A percentile compares a stretch with the other conserved stretches of the same genome.
phyloP scores from a whole-genome alignment of 441 rosid genomes.

The Bruguiera hainesii region DNA sequence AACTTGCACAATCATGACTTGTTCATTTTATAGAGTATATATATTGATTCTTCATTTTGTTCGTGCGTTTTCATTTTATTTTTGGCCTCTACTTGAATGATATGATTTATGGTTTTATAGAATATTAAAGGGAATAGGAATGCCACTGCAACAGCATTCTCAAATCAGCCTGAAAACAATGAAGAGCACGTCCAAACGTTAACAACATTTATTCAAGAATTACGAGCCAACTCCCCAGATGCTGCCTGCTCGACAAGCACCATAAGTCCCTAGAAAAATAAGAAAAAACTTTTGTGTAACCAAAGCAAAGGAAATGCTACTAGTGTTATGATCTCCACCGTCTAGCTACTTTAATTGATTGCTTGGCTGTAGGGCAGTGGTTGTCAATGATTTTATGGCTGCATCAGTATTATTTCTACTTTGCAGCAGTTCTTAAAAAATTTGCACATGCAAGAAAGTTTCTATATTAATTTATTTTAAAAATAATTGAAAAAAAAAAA shows the following conservation, averaged over 20 bases:
- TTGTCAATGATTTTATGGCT: too few relatives aligned
- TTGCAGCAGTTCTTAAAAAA: too few relatives aligned
- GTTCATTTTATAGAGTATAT: neutral
- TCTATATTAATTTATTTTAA: too few relatives aligned
- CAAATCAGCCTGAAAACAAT: slow-evolving; percentile 25
- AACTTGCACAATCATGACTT: neutral
- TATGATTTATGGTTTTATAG: slow-evolving; percentile 12
- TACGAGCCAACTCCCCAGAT: slow-evolving; percentile 27
- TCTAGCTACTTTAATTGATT: neutral
- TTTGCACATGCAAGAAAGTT: too few relatives aligned
- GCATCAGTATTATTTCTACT: too few relatives aligned
- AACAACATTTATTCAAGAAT: slow-evolving; percentile 36
- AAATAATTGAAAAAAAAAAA: too few relatives aligned
- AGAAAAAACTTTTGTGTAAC: neutral
- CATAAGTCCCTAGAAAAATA: neutral
- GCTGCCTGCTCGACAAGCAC: slow-evolving; percentile 13
- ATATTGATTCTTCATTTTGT: neutral
- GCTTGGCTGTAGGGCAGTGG: neutral
- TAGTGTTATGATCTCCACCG: neutral
- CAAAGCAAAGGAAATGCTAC: neutral
- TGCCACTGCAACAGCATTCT: slow-evolving; percentile 13
- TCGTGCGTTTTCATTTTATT: neutral
- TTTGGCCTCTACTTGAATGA: neutral
- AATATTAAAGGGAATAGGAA: slow-evolving; percentile 19
- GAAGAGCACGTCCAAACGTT: slow-evolving; percentile 35